Percentiles rank a stretch among this genome's conserved stretches.
Conservation (phyloP, 2,329 filamentous ascomycete species). For the Neonectria faginata region DNA sequence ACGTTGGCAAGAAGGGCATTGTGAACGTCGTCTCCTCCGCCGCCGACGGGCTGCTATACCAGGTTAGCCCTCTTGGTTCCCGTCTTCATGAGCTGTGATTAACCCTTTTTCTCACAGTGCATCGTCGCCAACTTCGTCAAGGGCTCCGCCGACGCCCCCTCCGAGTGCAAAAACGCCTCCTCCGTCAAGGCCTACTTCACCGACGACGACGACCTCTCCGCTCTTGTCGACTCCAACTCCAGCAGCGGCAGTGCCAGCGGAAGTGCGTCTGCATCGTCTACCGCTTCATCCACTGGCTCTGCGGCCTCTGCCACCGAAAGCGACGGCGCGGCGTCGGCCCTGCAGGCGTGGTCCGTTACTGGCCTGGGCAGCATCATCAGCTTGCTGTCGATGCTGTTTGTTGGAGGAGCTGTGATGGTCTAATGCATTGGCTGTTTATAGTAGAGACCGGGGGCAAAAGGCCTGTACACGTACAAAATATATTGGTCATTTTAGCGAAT, state of each 20-base stretch:
- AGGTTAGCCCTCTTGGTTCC: conserved; percentile 54
- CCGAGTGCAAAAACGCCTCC: conserved; percentile 53
- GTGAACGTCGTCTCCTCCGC: conserved; percentile 64
- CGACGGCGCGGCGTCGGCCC: conserved; percentile 41
- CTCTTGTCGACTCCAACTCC: conserved; percentile 45
- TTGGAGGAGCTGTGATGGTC: conserved; percentile 47
- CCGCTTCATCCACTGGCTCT: conserved; percentile 35
- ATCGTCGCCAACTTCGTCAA: conserved; percentile 66
- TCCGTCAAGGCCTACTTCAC: conserved; percentile 48
- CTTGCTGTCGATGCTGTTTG: conserved; percentile 44
- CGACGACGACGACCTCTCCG: conserved; percentile 50
- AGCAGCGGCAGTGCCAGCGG: conserved; percentile 16
- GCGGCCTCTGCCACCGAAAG: conserved; percentile 37
- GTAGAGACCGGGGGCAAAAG: not conserved
- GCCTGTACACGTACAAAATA: conserved; percentile 6
- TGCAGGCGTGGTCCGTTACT: conserved; percentile 41
- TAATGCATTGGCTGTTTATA: conserved; percentile 29
- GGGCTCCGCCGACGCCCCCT: conserved; percentile 50
- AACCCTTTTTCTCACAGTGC: conserved; percentile 55
- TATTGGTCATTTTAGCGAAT: conserved; percentile 9
- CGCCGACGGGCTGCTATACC: conserved; percentile 67
- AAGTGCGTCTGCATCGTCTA: conserved; percentile 22
- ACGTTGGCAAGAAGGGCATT: conserved; percentile 66
- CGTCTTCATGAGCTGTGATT: not conserved
- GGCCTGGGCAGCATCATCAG: conserved; percentile 42